Conservation (phyloP, 768 basidiomycete genomes). For the Hortiboletus campestris region DNA sequence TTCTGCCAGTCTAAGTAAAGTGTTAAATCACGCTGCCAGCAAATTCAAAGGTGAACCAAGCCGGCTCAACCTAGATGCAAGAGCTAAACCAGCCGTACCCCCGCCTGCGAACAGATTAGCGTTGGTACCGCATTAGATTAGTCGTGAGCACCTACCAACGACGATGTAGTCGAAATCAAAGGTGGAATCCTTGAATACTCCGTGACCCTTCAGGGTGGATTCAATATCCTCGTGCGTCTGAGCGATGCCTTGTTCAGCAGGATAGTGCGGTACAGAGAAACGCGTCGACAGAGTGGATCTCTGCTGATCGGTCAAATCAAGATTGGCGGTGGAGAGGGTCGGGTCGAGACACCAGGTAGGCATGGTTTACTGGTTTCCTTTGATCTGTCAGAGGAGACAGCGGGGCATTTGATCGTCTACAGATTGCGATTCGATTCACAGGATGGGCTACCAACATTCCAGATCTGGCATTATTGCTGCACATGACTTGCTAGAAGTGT, state of each 20-base stretch:
- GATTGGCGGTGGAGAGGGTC: background rate
- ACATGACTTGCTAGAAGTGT: background rate
- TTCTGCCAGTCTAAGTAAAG: slow-evolving; percentile 10
- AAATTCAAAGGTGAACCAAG: background rate
- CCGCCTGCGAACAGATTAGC: slow-evolving; percentile 7
- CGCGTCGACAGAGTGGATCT: background rate
- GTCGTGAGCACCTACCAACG: slow-evolving; percentile 4
- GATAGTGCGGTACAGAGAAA: background rate
- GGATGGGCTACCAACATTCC: no score
- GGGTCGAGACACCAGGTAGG: background rate
- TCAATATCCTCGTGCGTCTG: background rate
- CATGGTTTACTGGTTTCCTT: background rate
- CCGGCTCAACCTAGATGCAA: slow-evolving; percentile 11
- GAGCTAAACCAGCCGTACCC: slow-evolving; percentile 16
- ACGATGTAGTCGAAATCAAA: slow-evolving; percentile 12
- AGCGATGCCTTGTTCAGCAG: background rate
- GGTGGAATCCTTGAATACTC: background rate
- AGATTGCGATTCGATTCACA: background rate
- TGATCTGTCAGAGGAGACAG: background rate
- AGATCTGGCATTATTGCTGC: background rate
- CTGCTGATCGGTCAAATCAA: background rate
- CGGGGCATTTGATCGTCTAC: background rate
- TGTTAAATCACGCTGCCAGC: background rate
- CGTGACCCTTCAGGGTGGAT: background rate
- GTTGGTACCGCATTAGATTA: background rate